Base-by-base conservation (phyloP, 306 rosid species). In the Prunus mume region DNA sequence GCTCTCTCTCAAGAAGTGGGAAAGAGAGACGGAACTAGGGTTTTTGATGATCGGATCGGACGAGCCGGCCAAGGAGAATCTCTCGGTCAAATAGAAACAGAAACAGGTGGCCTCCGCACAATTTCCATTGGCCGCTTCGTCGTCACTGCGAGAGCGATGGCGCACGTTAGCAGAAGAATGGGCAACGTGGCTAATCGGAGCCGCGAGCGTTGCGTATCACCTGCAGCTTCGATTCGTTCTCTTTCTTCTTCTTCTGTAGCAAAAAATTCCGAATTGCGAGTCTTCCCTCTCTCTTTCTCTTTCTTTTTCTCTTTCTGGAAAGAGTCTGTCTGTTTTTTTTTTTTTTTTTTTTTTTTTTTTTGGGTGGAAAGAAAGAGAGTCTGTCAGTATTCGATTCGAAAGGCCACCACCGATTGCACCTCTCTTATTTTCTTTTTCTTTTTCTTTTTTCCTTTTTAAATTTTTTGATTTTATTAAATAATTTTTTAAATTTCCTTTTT, bases 11-110 rank as follows among this genome's bases (percentile, higher is more conserved):
- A 55, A 11, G 27, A 43, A 58, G 12, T 25, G 4, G 65, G 65
- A 17, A 4, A 32, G 68, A 14, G 49, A 7, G 56, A 5, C 12
- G 0, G 62, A 41, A 58, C 68, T 82, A 85, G 78, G 81, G 87
- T 69, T 72, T 57, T 63, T 24, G 73, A 7, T 34, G 60, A 74
- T 80, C 77, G 68, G 83, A 86, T 80, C 86, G 71, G 81, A 58
- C 32, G 34, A 68, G 5, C 19, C 75, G 30, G 73, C 69, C 75
- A 50, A 78, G 62, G 56, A 61, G 73, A 66, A 12, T 65, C 30
- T 20, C 15, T 55, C 55, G 12, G 17, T 28, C 68, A 63, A 18
- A 56, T 10, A 32, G 50, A 24, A 60, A 11, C 6, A 55, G 12
- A 64, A 43, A 30, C 27, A 75, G 18, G 81, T 71, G 78, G 69